These are phyloP conservation scores for Blastobotrys mokoenaii DNA, from an alignment of 805 yeast species.

Conservation along the genomic window DNA sequence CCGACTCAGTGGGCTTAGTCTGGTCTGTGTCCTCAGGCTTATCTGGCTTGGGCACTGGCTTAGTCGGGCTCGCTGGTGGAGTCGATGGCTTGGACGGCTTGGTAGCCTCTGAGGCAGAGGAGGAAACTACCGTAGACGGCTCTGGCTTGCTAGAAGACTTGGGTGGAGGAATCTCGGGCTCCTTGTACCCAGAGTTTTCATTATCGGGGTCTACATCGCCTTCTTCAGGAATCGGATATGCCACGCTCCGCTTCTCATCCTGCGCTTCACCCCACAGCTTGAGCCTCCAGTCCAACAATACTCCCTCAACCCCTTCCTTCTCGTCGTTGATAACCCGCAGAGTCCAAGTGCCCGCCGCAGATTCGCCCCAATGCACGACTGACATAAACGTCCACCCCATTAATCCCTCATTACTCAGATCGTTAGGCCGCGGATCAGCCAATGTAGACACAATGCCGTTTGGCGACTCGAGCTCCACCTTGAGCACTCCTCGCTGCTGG, in stretches of 20 bases:
- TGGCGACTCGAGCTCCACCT: constrained; percentile 65
- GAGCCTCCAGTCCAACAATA: constrained; percentile 63
- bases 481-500: constrained; percentile 58
- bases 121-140: constrained; percentile 11
- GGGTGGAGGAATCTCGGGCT: constrained; percentile 18
- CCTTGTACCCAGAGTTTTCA: background rate
- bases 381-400: constrained; percentile 86
- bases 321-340: constrained; percentile 44
- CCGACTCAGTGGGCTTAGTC: constrained; percentile 3
- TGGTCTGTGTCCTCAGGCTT: constrained; percentile 4
- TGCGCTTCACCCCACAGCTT: constrained; percentile 73
- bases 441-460: constrained; percentile 62
- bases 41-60: constrained; percentile 8
- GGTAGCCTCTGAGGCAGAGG: constrained; percentile 13
- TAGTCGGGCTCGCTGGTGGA: constrained; percentile 3
- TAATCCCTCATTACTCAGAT: constrained; percentile 51
- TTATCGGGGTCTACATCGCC: constrained; percentile 28
- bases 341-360: constrained; percentile 75
- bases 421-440: constrained; percentile 59
- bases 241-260: constrained; percentile 54
- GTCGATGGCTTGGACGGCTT: constrained; percentile 6
- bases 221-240: constrained; percentile 32
- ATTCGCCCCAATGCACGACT: constrained; percentile 97
- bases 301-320: constrained; percentile 14
- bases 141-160: constrained; percentile 4